Conservation (phyloP, 2,329 filamentous ascomycete genomes). For the Trichothecium sympodiale region DNA sequence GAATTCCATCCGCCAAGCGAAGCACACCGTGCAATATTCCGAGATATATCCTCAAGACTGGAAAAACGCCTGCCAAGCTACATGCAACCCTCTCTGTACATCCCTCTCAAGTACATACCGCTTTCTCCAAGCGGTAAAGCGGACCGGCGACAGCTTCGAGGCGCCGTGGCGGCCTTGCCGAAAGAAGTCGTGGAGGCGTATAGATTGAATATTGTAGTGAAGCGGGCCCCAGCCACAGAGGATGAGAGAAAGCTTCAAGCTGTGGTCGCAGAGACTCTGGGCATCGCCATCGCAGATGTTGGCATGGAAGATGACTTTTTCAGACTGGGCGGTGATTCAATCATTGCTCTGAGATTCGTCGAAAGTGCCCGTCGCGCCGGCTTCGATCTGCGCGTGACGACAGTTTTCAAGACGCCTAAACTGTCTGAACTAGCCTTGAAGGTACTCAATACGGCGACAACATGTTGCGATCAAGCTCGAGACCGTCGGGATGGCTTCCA, state of each 20-base stretch:
- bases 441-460: no score
- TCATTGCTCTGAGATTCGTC: slow-evolving; percentile 8
- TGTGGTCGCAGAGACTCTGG: no score
- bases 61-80: slow-evolving; percentile 17
- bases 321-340: slow-evolving; percentile 11
- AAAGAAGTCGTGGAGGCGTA: no score
- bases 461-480: no score
- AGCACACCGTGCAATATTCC: slow-evolving; percentile 10
- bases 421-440: not conserved
- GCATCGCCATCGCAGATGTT: not conserved
- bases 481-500: no score
- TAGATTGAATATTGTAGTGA: not conserved
- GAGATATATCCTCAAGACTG: no score
- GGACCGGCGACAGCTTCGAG: not conserved
- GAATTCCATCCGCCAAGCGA: slow-evolving; percentile 17
- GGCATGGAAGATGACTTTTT: slow-evolving; percentile 7
- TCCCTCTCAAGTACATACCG: slow-evolving; percentile 30
- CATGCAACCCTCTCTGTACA: slow-evolving; percentile 30
- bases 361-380: not conserved
- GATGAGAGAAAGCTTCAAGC: not conserved
- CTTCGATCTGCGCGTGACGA: not conserved
- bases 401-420: not conserved
- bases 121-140: slow-evolving; percentile 30
- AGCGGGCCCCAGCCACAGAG: not conserved
- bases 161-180: no score